These are phyloP conservation scores for Thecamonas trahens DNA, from an alignment of 78 protist species.

Conservation along the genomic window DNA sequence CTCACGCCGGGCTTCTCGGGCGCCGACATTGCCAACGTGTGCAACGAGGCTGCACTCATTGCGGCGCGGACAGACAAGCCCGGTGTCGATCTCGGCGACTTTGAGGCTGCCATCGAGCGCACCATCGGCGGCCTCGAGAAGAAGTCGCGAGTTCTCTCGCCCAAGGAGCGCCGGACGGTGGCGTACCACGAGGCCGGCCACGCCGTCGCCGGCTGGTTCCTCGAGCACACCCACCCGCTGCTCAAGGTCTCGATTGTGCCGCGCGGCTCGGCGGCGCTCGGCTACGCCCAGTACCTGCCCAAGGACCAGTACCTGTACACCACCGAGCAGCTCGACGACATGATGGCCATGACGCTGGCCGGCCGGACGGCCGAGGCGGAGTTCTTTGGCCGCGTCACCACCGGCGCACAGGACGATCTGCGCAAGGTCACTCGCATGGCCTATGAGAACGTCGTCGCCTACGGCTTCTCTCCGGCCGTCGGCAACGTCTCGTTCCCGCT, in stretches of 20 bases:
- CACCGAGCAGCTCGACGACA: slow-evolving; percentile 60
- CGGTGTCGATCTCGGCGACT: slow-evolving; percentile 52
- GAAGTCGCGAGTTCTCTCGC: slow-evolving; percentile 42
- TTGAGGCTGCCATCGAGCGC: slow-evolving; percentile 93
- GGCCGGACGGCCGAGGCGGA: slow-evolving; percentile 83
- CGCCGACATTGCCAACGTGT: slow-evolving; percentile 92
- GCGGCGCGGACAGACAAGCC: slow-evolving; percentile 63
- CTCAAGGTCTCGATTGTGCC: slow-evolving; percentile 94
- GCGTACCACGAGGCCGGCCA: slow-evolving; percentile 99
- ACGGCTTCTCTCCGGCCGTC: slow-evolving; percentile 72
- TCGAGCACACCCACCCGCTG: slow-evolving; percentile 88
- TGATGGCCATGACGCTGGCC: slow-evolving; percentile 86
- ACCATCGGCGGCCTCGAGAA: slow-evolving; percentile 82
- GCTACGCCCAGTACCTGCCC: slow-evolving; percentile 94
- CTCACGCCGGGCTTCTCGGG: slow-evolving; percentile 88
- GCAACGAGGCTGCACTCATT: slow-evolving; percentile 88
- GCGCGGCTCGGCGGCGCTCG: slow-evolving; percentile 88
- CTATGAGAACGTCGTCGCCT: slow-evolving; percentile 30
- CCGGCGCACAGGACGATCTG: slow-evolving; percentile 93
- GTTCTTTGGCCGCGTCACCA: slow-evolving; percentile 47
- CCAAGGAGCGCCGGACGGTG: slow-evolving; percentile 65
- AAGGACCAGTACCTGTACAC: slow-evolving; percentile 72
- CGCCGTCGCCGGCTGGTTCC: slow-evolving; percentile 93
- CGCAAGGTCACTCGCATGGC: slow-evolving; percentile 69
- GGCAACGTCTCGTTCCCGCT: slow-evolving; percentile 67